phyloP scores from a whole-genome alignment of 2,329 filamentous ascomycete genomes.

The Chaetomium sp. region DNA sequence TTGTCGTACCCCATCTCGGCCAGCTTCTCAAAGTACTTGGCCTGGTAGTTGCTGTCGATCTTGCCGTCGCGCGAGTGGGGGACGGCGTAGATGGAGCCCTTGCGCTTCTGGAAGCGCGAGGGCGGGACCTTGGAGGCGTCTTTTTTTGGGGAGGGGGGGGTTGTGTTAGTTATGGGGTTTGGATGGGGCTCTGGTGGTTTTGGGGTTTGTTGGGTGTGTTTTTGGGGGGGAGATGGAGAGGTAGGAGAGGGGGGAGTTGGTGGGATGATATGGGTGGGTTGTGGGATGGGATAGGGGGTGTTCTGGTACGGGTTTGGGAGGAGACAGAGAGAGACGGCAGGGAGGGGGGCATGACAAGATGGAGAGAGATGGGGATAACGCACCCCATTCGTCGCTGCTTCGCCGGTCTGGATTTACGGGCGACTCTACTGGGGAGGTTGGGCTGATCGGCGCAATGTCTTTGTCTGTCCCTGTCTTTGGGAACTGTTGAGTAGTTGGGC shows the following conservation, averaged over 20 bases:
- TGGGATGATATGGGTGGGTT: background rate
- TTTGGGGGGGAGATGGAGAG: background rate
- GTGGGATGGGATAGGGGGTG: too few relatives aligned
- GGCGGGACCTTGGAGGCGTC: slow-evolving; percentile 69
- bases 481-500: slow-evolving; percentile 6
- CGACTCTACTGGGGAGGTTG: background rate
- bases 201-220: background rate
- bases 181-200: too few relatives aligned
- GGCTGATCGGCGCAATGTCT: background rate
- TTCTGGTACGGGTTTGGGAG: too few relatives aligned
- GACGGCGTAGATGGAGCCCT: slow-evolving; percentile 69
- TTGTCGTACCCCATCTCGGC: slow-evolving; percentile 44
- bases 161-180: background rate
- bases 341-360: background rate
- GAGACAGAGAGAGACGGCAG: background rate
- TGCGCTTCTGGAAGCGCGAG: slow-evolving; percentile 68
- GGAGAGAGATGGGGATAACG: slow-evolving; percentile 1
- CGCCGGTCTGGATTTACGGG: slow-evolving; percentile 24
- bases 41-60: slow-evolving; percentile 59
- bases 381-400: slow-evolving; percentile 35
- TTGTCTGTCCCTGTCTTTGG: background rate
- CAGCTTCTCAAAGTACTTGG: slow-evolving; percentile 63
- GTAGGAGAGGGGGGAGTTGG: background rate
- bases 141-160: too few relatives aligned
- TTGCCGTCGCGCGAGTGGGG: slow-evolving; percentile 66